phyloP scores from a whole-genome alignment of 257 asterid genomes.

The Catharanthus roseus region DNA sequence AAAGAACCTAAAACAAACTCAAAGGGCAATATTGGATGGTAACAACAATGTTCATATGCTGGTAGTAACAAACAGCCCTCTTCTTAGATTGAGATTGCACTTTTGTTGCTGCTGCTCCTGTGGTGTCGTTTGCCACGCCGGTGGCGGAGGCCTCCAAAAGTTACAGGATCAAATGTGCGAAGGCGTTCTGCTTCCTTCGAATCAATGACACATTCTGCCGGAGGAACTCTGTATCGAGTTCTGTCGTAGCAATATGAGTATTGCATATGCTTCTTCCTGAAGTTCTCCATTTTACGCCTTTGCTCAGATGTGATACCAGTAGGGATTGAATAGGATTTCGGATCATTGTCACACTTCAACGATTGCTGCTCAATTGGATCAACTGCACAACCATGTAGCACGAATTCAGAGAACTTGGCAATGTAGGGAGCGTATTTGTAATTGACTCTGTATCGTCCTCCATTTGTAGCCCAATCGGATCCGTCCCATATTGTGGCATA shows the following conservation, averaged over 20 bases:
- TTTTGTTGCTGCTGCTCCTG: constrained; percentile 23
- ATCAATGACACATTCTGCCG: constrained; percentile 47
- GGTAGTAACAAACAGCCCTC: neutral
- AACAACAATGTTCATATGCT: neutral
- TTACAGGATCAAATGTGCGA: constrained; percentile 50
- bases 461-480: constrained; percentile 81
- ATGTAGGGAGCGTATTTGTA: constrained; percentile 77
- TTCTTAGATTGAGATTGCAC: constrained; percentile 33
- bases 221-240: constrained; percentile 51
- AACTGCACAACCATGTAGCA: constrained; percentile 74
- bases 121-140: constrained; percentile 47
- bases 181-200: constrained; percentile 60
- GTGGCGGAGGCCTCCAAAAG: constrained; percentile 58
- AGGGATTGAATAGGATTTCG: constrained; percentile 24
- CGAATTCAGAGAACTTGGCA: constrained; percentile 51
- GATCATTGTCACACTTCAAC: constrained; percentile 35
- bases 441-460: constrained; percentile 61
- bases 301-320: constrained; percentile 34
- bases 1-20: constrained; percentile 14
- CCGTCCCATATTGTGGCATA: constrained; percentile 96
- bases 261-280: constrained; percentile 59
- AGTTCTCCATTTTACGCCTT: constrained; percentile 44
- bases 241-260: constrained; percentile 77
- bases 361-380: constrained; percentile 44
- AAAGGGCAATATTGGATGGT: constrained; percentile 1